Evolutionary conservation across 306 rosid genomes (phyloP), one percentile per base, ranked within the genome.

Genomic region (Sindora glabra): DNA sequence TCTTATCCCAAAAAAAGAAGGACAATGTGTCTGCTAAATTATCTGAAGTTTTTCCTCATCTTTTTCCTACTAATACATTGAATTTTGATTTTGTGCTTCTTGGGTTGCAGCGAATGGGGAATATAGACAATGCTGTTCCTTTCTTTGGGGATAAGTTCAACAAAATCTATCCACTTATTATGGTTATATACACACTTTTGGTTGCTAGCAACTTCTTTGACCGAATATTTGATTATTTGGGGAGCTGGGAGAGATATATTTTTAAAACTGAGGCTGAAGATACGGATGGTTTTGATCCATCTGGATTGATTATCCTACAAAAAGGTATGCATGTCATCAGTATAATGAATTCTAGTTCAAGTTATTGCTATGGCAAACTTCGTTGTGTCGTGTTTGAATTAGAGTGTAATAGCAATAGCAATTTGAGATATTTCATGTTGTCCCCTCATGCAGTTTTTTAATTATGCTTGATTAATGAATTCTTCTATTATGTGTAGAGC

Each of bases 141-240:
- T 83, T 92, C 77, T 92, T 92, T 71, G 99, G 99, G 54, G 64
- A 77, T 14, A 65, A 63, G 70, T 92, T 92, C 61, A 89, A 83
- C 83, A 83, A 65, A 78, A 89, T 92, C 69, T 92, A 81, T 82
- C 99, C 99, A 23, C 95, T 92, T 66, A 88, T 92, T 56, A 92
- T 92, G 99, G 95, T 89, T 74, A 64, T 92, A 51, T 92, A 92
- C 83, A 92, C 99, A 68, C 60, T 86, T 45, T 73, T 92, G 94
- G 99, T 92, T 50, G 96, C 96, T 22, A 62, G 94, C 86, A 86
- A 89, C 79, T 86, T 88, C 74, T 92, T 89, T 78, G 83, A 89
- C 60, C 87, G 85, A 59, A 65, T 88, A 65, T 83, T 86, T 64
- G 65, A 69, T 67, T 89, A 77, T 79, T 74, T 92, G 16, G 99